phyloP scores from a whole-genome alignment of 495 filamentous ascomycete genomes.

The Lasiosphaeria ovina region DNA sequence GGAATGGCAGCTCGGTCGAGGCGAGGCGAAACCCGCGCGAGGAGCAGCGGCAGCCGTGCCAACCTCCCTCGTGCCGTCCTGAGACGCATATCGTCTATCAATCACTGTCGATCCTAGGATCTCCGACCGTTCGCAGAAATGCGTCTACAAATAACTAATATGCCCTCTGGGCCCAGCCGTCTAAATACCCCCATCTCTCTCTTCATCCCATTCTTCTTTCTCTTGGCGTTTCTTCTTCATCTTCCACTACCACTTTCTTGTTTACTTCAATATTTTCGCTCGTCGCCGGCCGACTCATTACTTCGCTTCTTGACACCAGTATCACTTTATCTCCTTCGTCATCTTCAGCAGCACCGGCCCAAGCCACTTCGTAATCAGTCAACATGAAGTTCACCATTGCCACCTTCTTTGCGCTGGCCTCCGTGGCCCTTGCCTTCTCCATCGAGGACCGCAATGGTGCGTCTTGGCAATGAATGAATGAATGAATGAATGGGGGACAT shows the following conservation, averaged over 20 bases:
- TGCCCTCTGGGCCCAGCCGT: slow-evolving; percentile 16
- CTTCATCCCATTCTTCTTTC: slow-evolving; percentile 23
- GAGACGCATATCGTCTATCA: slow-evolving; percentile 30
- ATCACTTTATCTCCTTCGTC: slow-evolving; percentile 10
- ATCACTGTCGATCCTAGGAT: slow-evolving; percentile 25
- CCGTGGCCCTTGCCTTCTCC: slow-evolving; percentile 45
- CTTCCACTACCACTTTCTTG: slow-evolving; percentile 7
- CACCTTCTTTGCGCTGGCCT: slow-evolving; percentile 45
- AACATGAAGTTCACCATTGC: slow-evolving; percentile 54
- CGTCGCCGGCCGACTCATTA: slow-evolving; percentile 33
- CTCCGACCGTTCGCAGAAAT: not conserved
- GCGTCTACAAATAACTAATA: slow-evolving; percentile 37
- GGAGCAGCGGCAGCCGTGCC: not conserved
- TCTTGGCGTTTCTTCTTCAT: slow-evolving; percentile 22
- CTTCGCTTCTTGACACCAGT: slow-evolving; percentile 8
- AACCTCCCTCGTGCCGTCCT: slow-evolving; percentile 10
- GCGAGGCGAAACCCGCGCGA: slow-evolving; percentile 1
- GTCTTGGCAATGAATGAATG: slow-evolving; percentile 11
- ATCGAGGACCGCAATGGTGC: slow-evolving; percentile 28
- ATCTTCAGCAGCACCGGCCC: slow-evolving; percentile 21
- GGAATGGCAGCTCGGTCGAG: not conserved
- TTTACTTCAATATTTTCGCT: slow-evolving; percentile 9
- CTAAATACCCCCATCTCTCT: slow-evolving; percentile 18
- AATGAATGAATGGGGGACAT: not conserved
- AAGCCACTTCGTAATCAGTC: slow-evolving; percentile 22